Conservation (phyloP, 306 rosid genomes). For the Citrullus amarus region DNA sequence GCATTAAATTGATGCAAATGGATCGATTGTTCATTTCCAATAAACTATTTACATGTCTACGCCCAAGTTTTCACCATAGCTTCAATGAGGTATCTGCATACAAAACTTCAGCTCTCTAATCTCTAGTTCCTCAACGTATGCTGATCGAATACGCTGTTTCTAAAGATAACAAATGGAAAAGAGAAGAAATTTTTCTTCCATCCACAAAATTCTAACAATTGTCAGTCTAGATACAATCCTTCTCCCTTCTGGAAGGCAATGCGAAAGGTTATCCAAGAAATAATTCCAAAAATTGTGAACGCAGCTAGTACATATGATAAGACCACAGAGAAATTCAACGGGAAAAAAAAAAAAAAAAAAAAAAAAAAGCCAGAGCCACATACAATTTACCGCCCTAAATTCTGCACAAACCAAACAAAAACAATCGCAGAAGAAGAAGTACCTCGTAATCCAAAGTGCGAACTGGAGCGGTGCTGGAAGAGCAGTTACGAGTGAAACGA, state of each 20-base stretch:
- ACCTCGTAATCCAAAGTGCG: conserved; percentile 62
- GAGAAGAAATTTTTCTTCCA: neutral
- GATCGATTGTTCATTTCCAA: neutral
- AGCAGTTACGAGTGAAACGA: conserved; percentile 26
- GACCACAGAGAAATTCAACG: neutral
- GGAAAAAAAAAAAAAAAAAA: too few relatives aligned
- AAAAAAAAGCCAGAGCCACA: neutral
- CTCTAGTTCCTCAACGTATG: neutral
- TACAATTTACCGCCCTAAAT: neutral
- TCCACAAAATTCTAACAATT: neutral
- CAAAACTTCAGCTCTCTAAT: neutral
- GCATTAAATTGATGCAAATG: neutral
- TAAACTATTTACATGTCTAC: neutral
- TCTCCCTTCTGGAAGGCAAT: neutral
- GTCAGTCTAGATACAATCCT: neutral
- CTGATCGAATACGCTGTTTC: neutral
- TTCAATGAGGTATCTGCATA: neutral
- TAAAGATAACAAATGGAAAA: neutral
- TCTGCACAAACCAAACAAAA: conserved; percentile 4
- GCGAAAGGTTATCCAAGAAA: neutral
- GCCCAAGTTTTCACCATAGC: neutral
- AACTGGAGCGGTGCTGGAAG: conserved; percentile 37
- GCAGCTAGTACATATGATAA: neutral
- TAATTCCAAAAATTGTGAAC: neutral
- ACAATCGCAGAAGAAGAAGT: neutral